Conservation (phyloP, 441 rosid genomes). For the Syzygium syzygioides region DNA sequence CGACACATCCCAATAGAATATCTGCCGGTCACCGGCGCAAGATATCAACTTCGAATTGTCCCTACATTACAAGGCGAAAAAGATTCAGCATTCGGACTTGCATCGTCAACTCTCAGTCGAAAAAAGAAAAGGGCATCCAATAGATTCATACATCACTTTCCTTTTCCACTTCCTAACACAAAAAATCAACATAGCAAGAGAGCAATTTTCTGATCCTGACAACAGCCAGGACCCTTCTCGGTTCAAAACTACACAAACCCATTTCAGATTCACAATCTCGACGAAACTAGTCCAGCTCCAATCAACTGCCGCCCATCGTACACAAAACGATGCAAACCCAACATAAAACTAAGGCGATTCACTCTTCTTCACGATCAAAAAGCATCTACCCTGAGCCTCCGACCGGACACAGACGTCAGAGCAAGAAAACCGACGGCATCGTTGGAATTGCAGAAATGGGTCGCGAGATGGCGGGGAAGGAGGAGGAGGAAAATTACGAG, state of each 20-base stretch:
- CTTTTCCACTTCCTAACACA: background rate
- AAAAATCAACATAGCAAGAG: background rate
- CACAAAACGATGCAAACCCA: background rate
- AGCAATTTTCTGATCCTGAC: background rate
- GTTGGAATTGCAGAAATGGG: background rate
- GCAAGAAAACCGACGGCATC: background rate
- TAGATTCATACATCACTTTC: background rate
- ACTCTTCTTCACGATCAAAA: background rate
- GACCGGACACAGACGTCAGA: background rate
- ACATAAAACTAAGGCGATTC: background rate
- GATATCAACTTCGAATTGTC: conserved; percentile 86
- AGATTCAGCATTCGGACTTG: background rate
- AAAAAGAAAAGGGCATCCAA: background rate
- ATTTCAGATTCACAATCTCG: background rate
- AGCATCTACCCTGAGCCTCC: background rate
- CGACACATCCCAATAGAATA: conserved; percentile 95
- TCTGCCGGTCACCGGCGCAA: conserved; percentile 91
- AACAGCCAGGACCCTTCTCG: background rate
- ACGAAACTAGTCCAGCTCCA: background rate
- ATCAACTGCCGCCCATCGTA: background rate
- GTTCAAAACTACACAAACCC: background rate
- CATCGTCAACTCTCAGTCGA: background rate
- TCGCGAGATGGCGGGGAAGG: background rate
- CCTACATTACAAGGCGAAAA: conserved; percentile 21
- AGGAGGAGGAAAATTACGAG: conserved; percentile 25